Conservation (phyloP, 192 early-diverging fungal species). For the Gaertneriomyces sp. region DNA sequence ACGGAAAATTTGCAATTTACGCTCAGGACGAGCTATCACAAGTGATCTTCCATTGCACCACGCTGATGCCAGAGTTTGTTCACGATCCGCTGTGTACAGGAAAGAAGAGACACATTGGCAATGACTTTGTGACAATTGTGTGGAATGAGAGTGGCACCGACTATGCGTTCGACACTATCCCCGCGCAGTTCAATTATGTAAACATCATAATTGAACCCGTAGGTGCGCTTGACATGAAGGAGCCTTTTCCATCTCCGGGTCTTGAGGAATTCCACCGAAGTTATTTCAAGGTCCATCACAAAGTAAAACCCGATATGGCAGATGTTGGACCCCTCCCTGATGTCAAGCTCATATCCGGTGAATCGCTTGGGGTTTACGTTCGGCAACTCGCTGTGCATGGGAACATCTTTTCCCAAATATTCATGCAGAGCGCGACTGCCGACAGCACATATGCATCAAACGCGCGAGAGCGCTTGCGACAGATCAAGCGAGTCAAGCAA, state of each 20-base stretch:
- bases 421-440: conserved; percentile 55
- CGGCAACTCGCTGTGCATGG: conserved; percentile 80
- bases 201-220: conserved; percentile 86
- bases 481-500: conserved; percentile 80
- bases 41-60: conserved; percentile 89
- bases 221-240: background rate
- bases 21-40: conserved; percentile 67
- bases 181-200: conserved; percentile 94
- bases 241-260: too few relatives aligned
- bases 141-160: conserved; percentile 85
- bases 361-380: conserved; percentile 74
- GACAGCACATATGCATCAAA: conserved; percentile 78
- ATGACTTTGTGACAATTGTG: conserved; percentile 92
- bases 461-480: conserved; percentile 81
- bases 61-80: conserved; percentile 83
- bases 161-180: conserved; percentile 85
- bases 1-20: conserved; percentile 80
- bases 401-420: conserved; percentile 87
- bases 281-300: conserved; percentile 62
- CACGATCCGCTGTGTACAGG: conserved; percentile 73
- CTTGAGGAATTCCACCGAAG: background rate
- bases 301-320: conserved; percentile 73
- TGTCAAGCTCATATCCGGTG: conserved; percentile 78
- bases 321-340: conserved; percentile 69
- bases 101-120: conserved; percentile 97